These are phyloP conservation scores for Monilinia polystroma DNA, from an alignment of 2,329 filamentous ascomycete genomes.

Conservation along the genomic window DNA sequence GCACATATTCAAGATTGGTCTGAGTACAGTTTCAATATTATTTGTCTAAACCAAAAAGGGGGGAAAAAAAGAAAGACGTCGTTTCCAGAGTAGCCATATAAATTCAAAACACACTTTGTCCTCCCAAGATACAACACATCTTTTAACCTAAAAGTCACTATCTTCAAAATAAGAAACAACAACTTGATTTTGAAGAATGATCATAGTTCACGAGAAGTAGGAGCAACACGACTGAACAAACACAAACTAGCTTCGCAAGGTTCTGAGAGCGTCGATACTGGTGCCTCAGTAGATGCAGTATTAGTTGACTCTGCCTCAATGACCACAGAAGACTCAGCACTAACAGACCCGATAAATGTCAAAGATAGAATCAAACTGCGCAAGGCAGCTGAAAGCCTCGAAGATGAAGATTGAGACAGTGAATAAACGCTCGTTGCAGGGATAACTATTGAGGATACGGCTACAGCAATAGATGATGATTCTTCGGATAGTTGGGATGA, in stretches of 20 bases:
- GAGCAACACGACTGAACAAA: constrained; percentile 10
- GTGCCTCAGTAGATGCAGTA: too few relatives aligned
- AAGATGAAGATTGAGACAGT: not conserved
- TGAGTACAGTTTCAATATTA: not conserved
- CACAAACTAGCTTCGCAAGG: constrained; percentile 10
- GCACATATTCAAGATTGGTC: not conserved
- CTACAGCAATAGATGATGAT: not conserved
- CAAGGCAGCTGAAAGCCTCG: not conserved
- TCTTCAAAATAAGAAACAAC: not conserved
- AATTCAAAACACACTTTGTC: not conserved
- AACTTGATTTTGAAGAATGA: not conserved
- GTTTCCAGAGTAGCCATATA: too few relatives aligned
- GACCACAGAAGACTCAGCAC: too few relatives aligned
- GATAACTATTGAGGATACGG: too few relatives aligned
- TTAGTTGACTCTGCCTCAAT: not conserved
- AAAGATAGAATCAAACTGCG: not conserved
- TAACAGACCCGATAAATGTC: not conserved
- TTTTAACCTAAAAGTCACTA: rapidly evolving
- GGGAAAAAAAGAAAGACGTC: not conserved
- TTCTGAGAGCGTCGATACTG: not conserved
- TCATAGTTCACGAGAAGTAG: constrained; percentile 21
- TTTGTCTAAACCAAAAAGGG: not conserved
- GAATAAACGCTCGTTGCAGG: too few relatives aligned
- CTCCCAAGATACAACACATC: not conserved
- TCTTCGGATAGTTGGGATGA: not conserved